Evolutionary conservation across 768 basidiomycete species (phyloP).

Genomic region (Rhizopogon salebrosus): DNA sequence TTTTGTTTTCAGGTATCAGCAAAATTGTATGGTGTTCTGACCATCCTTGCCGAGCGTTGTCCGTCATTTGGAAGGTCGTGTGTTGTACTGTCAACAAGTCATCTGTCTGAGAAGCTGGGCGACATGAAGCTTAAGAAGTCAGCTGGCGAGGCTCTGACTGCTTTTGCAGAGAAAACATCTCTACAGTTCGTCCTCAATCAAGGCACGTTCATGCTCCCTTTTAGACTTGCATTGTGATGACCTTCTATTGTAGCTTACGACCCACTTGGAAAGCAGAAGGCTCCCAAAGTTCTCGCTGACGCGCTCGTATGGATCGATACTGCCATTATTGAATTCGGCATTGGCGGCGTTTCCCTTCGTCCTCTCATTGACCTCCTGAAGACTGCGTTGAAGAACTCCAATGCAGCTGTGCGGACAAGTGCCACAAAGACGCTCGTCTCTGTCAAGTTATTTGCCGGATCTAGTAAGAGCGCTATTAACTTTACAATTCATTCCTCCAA

Average conservation of each 20-base stretch:
- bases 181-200: constrained; percentile 91
- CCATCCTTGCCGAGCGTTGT: constrained; percentile 66
- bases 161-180: constrained; percentile 89
- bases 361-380: constrained; percentile 90
- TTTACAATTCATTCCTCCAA: not conserved
- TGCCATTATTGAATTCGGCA: constrained; percentile 86
- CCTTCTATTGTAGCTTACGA: constrained; percentile 67
- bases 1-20: constrained; percentile 67
- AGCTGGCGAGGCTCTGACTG: constrained; percentile 78
- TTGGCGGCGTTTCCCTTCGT: constrained; percentile 77
- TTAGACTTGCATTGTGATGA: constrained; percentile 7
- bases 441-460: constrained; percentile 85
- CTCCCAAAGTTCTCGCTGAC: constrained; percentile 94
- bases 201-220: constrained; percentile 44
- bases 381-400: constrained; percentile 81
- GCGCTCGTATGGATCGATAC: constrained; percentile 85
- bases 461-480: constrained; percentile 45
- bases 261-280: constrained; percentile 90
- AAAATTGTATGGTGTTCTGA: constrained; percentile 80
- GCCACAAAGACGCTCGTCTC: constrained; percentile 93
- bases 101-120: constrained; percentile 90
- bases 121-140: constrained; percentile 97
- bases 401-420: constrained; percentile 87
- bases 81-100: constrained; percentile 72
- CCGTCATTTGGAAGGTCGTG: constrained; percentile 84